Conservation (phyloP, 306 rosid species). For the Sophora flavescens region DNA sequence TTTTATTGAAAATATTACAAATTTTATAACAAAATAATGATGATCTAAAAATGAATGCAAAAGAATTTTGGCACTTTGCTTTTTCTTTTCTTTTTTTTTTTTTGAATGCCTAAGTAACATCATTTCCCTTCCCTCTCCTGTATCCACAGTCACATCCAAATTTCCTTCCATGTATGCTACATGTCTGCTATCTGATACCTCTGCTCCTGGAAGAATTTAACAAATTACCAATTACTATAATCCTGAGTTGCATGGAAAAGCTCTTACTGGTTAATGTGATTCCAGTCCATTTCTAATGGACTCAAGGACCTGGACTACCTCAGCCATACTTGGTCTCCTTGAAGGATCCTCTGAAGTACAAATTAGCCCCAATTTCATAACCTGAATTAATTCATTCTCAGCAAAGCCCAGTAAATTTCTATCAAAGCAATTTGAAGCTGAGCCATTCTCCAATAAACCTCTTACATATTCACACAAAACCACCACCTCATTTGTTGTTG, state of each 20-base stretch:
- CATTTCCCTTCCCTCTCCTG: conserved; percentile 7
- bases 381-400: conserved; percentile 92
- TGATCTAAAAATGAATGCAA: conserved; percentile 59
- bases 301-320: conserved; percentile 97
- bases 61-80: conserved; percentile 53
- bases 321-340: conserved; percentile 97
- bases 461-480: conserved; percentile 92
- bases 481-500: conserved; percentile 79
- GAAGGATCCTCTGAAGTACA: conserved; percentile 90
- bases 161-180: conserved; percentile 35
- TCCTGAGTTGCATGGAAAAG: conserved; percentile 35
- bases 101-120: conserved; percentile 44
- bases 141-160: conserved; percentile 40
- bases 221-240: conserved; percentile 28
- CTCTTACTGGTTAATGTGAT: conserved; percentile 45
- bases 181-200: conserved; percentile 29
- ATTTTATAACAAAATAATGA: conserved; percentile 48
- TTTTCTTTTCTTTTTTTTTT: conserved; percentile 2
- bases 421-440: conserved; percentile 88
- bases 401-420: conserved; percentile 72
- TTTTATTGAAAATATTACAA: conserved; percentile 59
- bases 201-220: conserved; percentile 39
- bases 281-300: conserved; percentile 90
- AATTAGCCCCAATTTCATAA: conserved; percentile 87
- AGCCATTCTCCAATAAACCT: conserved; percentile 74